phyloP scores from a whole-genome alignment of 23 red algal genomes.

The Rhodosorus marinus region DNA sequence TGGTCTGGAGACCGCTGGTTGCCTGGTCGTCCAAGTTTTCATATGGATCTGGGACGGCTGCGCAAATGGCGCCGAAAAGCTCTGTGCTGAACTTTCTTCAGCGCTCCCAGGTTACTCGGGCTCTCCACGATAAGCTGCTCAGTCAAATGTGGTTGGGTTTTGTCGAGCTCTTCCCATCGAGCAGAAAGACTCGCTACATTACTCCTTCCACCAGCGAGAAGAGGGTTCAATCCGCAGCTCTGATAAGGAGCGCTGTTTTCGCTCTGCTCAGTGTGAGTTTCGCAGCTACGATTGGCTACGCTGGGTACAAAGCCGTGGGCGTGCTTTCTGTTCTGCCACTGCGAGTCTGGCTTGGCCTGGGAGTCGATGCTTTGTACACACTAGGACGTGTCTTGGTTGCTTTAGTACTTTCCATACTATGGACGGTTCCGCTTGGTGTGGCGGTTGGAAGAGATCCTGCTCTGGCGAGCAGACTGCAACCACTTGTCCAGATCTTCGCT shows the following conservation, averaged over 20 bases:
- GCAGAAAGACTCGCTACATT: too few relatives aligned
- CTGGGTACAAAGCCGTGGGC: conserved; percentile 6
- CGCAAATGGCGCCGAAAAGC: conserved; percentile 16
- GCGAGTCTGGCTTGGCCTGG: conserved; percentile 29
- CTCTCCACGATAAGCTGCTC: conserved; percentile 15
- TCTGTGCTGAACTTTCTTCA: conserved; percentile 33
- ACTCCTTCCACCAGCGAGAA: too few relatives aligned
- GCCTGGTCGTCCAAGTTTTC: conserved; percentile 86
- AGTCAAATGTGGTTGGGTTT: conserved; percentile 51
- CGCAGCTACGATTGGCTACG: conserved; percentile 10
- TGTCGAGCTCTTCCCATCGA: conserved; percentile 49
- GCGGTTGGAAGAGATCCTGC: conserved; percentile 59
- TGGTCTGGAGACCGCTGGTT: conserved; percentile 83
- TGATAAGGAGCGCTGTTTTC: neutral
- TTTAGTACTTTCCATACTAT: conserved; percentile 47
- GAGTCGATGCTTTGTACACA: conserved; percentile 39
- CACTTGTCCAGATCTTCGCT: conserved; percentile 89
- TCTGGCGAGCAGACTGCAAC: conserved; percentile 58
- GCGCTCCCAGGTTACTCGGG: conserved; percentile 30
- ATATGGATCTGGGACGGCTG: conserved; percentile 13
- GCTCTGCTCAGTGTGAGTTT: neutral
- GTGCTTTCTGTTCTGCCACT: conserved; percentile 17
- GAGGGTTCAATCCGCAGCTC: neutral
- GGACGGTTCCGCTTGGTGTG: conserved; percentile 86
- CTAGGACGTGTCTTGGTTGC: conserved; percentile 60